Evolutionary conservation across 1,284 basidiomycete genomes (phyloP).

Genomic region (Ganoderma resinaceum): DNA sequence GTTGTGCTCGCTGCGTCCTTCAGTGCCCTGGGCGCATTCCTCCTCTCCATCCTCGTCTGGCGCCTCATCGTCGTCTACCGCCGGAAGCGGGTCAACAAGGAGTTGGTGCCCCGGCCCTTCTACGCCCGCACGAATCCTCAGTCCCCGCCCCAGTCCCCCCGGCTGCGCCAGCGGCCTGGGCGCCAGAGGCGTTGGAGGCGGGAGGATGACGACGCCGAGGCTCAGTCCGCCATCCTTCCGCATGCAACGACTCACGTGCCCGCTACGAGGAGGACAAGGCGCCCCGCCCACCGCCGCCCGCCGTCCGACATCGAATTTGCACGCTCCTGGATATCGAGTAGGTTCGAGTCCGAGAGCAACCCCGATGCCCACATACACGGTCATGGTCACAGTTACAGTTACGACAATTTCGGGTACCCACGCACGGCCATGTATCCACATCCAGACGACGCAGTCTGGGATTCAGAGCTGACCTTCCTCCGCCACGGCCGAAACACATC

Average conservation of each 20-base stretch:
- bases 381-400: background rate
- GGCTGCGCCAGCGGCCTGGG: background rate
- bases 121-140: constrained; percentile 9
- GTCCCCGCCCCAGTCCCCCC: background rate
- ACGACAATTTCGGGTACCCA: background rate
- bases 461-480: constrained; percentile 1
- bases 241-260: constrained; percentile 3
- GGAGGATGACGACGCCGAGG: background rate
- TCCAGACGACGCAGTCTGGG: background rate
- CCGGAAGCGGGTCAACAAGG: constrained; percentile 2
- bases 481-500: constrained; percentile 5
- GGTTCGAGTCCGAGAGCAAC: background rate
- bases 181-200: background rate
- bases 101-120: constrained; percentile 23
- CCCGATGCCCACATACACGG: background rate
- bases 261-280: background rate
- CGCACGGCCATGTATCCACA: background rate
- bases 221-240: constrained; percentile 7
- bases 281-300: background rate
- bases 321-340: background rate
- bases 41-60: constrained; percentile 23
- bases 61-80: constrained; percentile 12
- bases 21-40: constrained; percentile 17
- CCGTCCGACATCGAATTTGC: constrained; percentile 7
- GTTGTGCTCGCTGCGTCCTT: constrained; percentile 21